Base-by-base conservation (phyloP, 2,329 filamentous ascomycete species). In the Epichloe aotearoae region DNA sequence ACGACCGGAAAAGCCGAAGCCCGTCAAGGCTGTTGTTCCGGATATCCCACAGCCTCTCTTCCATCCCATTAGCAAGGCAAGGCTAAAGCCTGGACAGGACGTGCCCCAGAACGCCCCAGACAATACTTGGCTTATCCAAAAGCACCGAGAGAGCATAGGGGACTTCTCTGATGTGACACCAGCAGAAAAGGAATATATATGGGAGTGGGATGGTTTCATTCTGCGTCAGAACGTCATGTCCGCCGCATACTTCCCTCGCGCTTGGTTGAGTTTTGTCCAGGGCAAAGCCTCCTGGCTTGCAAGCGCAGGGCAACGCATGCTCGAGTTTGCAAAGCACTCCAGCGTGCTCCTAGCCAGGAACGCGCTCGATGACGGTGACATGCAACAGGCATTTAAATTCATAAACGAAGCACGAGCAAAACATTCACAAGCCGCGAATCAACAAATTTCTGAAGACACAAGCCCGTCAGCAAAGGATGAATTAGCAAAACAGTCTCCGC, bases 161-260 rank as follows among this genome's bases (percentile, higher is more conserved):
- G 78, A 81, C 54, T 80, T 77, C 57, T 73, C 71, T 8, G 77
- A 81, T 55, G 70, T 81, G 26, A 72, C 72, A 12, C 59, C 66
- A 3, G 65, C 70, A 15, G 77, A 82, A 58, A 77, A 76, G 59
- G 77, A 80, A 54, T 81, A 76, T 52, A 76, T 81, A 50, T 69
- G 71, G 56, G 73, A 76, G 54, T 82, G 77, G 77, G 77, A 80
- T 53, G 68, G 71, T 1, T 79, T 75, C 56, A 72, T 79, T 45
- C 69, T 77, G 8, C 66, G 66, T 43, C 70, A 74, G 56, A 73
- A 70, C 50, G 63, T 80, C 45, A 75, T 73, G 5, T 74, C 75
- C 4, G 70, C 71, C 33, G 71, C 72, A 3, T 78, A 75, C 57
- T 67, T 81, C 12, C 69, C 75, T 11, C 69, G 69, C 3, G 68